A percentile compares a stretch with the other conserved stretches of the same genome.
phyloP scores from a whole-genome alignment of 2,329 filamentous ascomycete genomes.

The Pseudodiploospora longispora region DNA sequence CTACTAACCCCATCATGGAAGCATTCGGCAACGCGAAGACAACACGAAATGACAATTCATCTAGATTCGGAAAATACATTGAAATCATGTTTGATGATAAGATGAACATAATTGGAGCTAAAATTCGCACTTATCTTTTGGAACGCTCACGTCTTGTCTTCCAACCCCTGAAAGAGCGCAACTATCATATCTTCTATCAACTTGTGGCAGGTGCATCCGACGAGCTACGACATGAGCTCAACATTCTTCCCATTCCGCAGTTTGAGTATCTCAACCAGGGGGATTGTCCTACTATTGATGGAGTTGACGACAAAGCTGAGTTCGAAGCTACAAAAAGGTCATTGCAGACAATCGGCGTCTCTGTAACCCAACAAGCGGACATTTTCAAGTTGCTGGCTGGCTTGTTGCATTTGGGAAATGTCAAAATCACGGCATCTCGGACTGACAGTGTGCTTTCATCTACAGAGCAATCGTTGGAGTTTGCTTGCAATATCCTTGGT shows the following conservation, averaged over 20 bases:
- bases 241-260: conserved; percentile 73
- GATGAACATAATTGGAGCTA: conserved; percentile 94
- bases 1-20: conserved; percentile 99
- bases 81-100: conserved; percentile 98
- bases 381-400: conserved; percentile 90
- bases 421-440: conserved; percentile 86
- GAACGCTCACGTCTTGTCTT: conserved; percentile 95
- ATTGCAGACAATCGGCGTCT: conserved; percentile 78
- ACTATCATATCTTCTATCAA: conserved; percentile 99
- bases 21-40: conserved; percentile 99
- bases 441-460: conserved; percentile 78
- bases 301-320: conserved; percentile 91
- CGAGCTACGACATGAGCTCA: conserved; percentile 69
- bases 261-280: conserved; percentile 97
- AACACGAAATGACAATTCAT: conserved; percentile 99
- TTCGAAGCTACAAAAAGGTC: conserved; percentile 84
- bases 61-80: conserved; percentile 98
- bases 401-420: conserved; percentile 87
- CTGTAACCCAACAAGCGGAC: conserved; percentile 62
- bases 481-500: conserved; percentile 77
- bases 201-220: conserved; percentile 87
- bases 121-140: conserved; percentile 91
- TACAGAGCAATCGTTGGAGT: conserved; percentile 72
- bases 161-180: conserved; percentile 93
- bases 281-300: conserved; percentile 81